Evolutionary conservation across 2,329 filamentous ascomycete genomes (phyloP), one percentile per base, ranked within the genome.

Genomic region (Hypoxylon sp.): DNA sequence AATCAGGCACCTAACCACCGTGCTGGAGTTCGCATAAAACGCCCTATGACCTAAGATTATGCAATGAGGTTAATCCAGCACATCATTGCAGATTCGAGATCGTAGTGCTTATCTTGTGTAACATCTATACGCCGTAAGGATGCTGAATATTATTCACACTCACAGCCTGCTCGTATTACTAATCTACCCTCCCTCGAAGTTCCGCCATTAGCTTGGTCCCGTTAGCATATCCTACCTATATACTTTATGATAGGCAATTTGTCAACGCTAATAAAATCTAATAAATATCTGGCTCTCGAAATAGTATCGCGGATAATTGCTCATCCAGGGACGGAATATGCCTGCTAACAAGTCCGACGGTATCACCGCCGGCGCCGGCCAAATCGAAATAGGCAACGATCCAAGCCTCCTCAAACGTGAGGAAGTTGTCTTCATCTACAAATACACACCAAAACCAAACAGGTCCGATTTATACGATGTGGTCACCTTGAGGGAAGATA

Each of bases 401-500:
- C 23, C 57, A 7, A 49, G 56, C 30, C 57, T 59, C 17, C 57
- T 79, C 17, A 75, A 73, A 43, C 49, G 73, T 34, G 77, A 78
- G 53, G 75, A 80, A 53, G 69, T 81, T 21, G 67, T 81, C 17
- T 72, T 74, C 23, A 71, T 81, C 32, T 68, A 68, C 6, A 68
- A 62, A 52, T 66, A 60, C 5, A 46, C 65, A 6, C 63, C 61
- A 10, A 36, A 2, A 23, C 21, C 11, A 23, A 38, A 49, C 4
- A 46, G 55, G 1, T 23, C 62, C 48, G 55, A 49, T 14, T 60
- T 53, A 36, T 78, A 79, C 67, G 71, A 81, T 21, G 74, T 86
- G 5, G 78, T 80, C 68, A 77, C 77, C 23, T 76, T 87, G 5
- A 65, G 73, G 2, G 80, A 84, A 67, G 72, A 76, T 5, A 46